These are phyloP conservation scores for Ophiostoma perfectum DNA, from an alignment of 2,329 filamentous ascomycete species.

Conservation along the genomic window DNA sequence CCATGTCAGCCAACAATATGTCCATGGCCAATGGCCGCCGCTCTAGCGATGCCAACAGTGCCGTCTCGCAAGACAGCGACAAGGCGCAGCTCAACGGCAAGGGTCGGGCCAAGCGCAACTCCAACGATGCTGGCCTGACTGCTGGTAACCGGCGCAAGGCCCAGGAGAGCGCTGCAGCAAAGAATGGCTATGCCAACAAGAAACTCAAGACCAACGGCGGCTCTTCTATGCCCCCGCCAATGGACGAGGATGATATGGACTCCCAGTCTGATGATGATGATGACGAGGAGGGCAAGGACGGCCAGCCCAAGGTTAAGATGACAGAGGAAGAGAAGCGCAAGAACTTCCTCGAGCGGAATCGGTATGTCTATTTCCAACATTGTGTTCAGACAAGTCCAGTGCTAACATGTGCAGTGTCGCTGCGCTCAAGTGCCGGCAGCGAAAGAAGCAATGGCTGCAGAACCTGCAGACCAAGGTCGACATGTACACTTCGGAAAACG, in stretches of 20 bases:
- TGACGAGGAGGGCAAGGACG: slow-evolving; percentile 49
- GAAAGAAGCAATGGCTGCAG: slow-evolving; percentile 98
- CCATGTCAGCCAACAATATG: slow-evolving; percentile 37
- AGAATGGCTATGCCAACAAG: slow-evolving; percentile 62
- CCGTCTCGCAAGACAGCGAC: slow-evolving; percentile 67
- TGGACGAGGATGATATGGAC: slow-evolving; percentile 29
- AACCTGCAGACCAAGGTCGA: slow-evolving; percentile 95
- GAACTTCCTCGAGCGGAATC: slow-evolving; percentile 94
- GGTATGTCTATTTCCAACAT: slow-evolving; percentile 32
- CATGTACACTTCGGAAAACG: slow-evolving; percentile 86
- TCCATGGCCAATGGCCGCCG: slow-evolving; percentile 54
- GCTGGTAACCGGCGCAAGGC: slow-evolving; percentile 72
- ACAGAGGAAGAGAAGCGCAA: slow-evolving; percentile 98
- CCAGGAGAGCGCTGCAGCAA: slow-evolving; percentile 49
- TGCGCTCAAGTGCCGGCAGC: slow-evolving; percentile 90
- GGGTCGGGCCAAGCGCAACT: slow-evolving; percentile 64
- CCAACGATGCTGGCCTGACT: slow-evolving; percentile 36
- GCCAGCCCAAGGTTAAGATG: slow-evolving; percentile 71
- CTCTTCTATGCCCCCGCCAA: background rate
- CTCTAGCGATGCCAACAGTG: slow-evolving; percentile 63
- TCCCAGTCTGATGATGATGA: slow-evolving; percentile 41
- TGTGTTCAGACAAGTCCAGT: no score
- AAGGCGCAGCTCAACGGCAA: slow-evolving; percentile 60
- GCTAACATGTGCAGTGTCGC: slow-evolving; percentile 52
- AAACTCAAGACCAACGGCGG: slow-evolving; percentile 56